These are phyloP conservation scores for Paraglomus brasilianum DNA, from an alignment of 192 early-diverging fungal genomes.

Conservation along the genomic window DNA sequence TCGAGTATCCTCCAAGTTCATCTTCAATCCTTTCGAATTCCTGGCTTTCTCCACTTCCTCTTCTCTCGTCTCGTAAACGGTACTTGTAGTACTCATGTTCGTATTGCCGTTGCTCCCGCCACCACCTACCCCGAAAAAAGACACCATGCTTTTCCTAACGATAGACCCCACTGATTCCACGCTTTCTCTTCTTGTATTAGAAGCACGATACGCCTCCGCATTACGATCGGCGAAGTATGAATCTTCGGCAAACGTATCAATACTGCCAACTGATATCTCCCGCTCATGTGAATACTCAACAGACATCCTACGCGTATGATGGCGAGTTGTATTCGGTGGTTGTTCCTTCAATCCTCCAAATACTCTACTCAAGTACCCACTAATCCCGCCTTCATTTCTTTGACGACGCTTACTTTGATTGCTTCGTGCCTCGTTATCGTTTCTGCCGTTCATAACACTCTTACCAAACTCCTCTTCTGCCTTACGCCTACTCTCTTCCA, in stretches of 20 bases:
- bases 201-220: slow-evolving; percentile 8
- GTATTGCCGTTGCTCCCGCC: not conserved
- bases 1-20: slow-evolving; percentile 10
- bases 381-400: slow-evolving; percentile 23
- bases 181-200: slow-evolving; percentile 25
- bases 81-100: not conserved
- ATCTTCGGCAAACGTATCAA: slow-evolving; percentile 33
- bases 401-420: slow-evolving; percentile 1
- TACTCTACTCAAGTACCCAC: slow-evolving; percentile 29
- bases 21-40: slow-evolving; percentile 9
- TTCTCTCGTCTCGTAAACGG: not conserved
- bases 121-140: slow-evolving; percentile 22
- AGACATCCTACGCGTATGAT: slow-evolving; percentile 27
- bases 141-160: slow-evolving; percentile 6
- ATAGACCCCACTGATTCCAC: slow-evolving; percentile 21
- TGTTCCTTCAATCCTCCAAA: slow-evolving; percentile 25
- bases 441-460: not conserved
- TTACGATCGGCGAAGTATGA: slow-evolving; percentile 26
- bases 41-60: slow-evolving; percentile 17
- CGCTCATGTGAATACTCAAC: slow-evolving; percentile 29
- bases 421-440: slow-evolving; percentile 15
- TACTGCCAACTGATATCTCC: slow-evolving; percentile 29
- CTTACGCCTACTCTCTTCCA: slow-evolving; percentile 49
- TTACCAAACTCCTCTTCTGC: slow-evolving; percentile 52
- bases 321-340: not conserved